Evolutionary conservation across 805 yeast species (phyloP).

Genomic region (Schizosaccharomyces lindneri): DNA sequence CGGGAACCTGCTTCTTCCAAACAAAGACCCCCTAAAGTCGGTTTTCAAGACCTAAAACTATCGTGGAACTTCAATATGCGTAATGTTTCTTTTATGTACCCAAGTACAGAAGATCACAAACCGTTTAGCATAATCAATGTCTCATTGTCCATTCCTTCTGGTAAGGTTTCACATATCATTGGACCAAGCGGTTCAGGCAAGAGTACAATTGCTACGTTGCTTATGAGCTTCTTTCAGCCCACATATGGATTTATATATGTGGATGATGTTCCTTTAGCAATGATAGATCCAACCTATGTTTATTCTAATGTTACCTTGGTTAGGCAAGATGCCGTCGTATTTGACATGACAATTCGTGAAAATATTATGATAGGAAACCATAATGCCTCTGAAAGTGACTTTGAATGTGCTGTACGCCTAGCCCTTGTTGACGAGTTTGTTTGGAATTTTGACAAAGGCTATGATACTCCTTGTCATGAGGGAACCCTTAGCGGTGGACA

Average conservation of each 20-base stretch:
- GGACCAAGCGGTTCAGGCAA: conserved; percentile 90
- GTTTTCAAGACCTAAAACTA: conserved; percentile 2
- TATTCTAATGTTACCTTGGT: conserved; percentile 41
- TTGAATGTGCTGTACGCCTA: conserved; percentile 25
- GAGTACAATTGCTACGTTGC: conserved; percentile 46
- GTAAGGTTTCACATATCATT: conserved; percentile 34
- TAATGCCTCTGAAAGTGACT: conserved; percentile 9
- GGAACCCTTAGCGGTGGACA: conserved; percentile 72
- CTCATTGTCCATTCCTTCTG: conserved; percentile 21
- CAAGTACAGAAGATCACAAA: conserved; percentile 41
- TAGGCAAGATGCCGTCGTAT: conserved; percentile 44
- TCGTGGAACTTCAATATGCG: conserved; percentile 24
- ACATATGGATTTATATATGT: conserved; percentile 31
- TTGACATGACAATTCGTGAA: conserved; percentile 34
- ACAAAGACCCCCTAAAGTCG: not conserved
- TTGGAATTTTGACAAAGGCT: conserved; percentile 25
- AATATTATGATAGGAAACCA: conserved; percentile 26
- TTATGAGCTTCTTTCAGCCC: conserved; percentile 33
- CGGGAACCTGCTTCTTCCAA: not conserved
- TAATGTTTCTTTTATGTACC: conserved; percentile 17
- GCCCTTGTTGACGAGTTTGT: conserved; percentile 29
- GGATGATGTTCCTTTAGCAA: conserved; percentile 25
- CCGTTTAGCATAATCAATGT: conserved; percentile 24
- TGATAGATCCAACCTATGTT: conserved; percentile 27
- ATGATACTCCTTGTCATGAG: conserved; percentile 26